phyloP scores from a whole-genome alignment of 2,329 filamentous ascomycete species.

The Cladosporium sp. region DNA sequence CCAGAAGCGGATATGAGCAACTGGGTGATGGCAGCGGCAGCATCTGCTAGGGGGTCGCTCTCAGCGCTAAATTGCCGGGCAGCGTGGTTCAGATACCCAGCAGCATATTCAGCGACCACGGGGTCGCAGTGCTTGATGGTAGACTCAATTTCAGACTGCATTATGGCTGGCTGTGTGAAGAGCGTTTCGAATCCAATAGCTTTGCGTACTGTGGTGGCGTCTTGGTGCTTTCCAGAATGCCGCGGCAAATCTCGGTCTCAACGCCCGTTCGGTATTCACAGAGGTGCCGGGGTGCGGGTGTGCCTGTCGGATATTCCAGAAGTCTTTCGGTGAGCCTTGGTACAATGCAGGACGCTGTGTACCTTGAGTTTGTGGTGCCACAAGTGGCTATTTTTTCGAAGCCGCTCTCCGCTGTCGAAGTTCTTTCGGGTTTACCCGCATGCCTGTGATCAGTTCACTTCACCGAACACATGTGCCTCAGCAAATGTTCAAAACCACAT shows the following conservation, averaged over 20 bases:
- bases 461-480: no score
- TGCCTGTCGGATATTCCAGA: constrained; percentile 9
- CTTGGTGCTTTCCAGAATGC: background rate
- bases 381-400: no score
- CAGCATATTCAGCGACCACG: constrained; percentile 41
- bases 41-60: constrained; percentile 75
- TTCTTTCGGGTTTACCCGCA: no score
- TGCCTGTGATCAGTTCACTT: no score
- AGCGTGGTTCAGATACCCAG: constrained; percentile 90
- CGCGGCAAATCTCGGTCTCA: constrained; percentile 6
- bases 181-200: background rate
- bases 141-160: constrained; percentile 35
- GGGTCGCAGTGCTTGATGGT: constrained; percentile 34
- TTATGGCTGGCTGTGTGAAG: constrained; percentile 14
- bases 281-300: background rate
- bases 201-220: constrained; percentile 4
- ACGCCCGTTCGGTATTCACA: constrained; percentile 1
- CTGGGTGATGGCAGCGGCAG: constrained; percentile 77
- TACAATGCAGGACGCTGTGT: constrained; percentile 8
- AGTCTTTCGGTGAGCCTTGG: constrained; percentile 1
- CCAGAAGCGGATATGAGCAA: constrained; percentile 91
- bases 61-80: constrained; percentile 77
- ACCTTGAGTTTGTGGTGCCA: constrained; percentile 3
- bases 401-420: no score
- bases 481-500: no score